Base-by-base conservation (phyloP, 2,329 filamentous ascomycete genomes). In the Diaporthe longicolla region DNA sequence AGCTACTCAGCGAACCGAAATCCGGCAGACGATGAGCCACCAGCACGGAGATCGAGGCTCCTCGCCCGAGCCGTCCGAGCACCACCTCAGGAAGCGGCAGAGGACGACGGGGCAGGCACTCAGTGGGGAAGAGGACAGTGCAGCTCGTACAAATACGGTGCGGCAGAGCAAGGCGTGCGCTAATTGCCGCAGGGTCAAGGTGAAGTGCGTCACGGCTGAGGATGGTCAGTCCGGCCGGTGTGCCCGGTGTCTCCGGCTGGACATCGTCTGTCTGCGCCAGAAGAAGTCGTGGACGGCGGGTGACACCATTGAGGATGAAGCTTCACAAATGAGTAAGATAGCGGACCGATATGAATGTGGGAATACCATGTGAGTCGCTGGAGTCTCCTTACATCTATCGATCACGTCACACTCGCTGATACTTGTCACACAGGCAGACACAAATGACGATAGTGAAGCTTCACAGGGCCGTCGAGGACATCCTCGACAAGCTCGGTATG, bases 391-490 rank as follows among this genome's bases (percentile, higher is more conserved):
- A n/a, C n/a, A n/a, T n/a, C n/a, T n/a, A n/a, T n/a, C n/a, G n/a
- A n/a, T n/a, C n/a, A n/a, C n/a, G n/a, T n/a, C n/a, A n/a, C n/a
- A n/a, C n/a, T 10, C 1, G 61, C 61, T 66, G 29, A 66, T 15
- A 3, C 29, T 9, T 13, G 3, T 1, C 3, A 19, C 21, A 29
- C 61, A 66, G 61, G 2, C 61, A 66, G 43, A 50, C 61, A 24
- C 61, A 66, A 11, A 66, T 66, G 61, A 66, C 61, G 21, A 52
- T 66, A 35, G 61, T 66, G 10, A 66, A 66, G 43, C 61, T 66
- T 4, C 35, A 29, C n/a, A 50, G 61, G 13, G 61, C 61, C 11
- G 43, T 66, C 1, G 61, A 66, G 21, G 61, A 66, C 29, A 66
- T 66, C 11, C 43, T 66, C 6, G 61, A 66, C 13, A 66, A 66